Conservation (phyloP, 1,139 yeast species). For the Geotrichum phurueaensis region DNA sequence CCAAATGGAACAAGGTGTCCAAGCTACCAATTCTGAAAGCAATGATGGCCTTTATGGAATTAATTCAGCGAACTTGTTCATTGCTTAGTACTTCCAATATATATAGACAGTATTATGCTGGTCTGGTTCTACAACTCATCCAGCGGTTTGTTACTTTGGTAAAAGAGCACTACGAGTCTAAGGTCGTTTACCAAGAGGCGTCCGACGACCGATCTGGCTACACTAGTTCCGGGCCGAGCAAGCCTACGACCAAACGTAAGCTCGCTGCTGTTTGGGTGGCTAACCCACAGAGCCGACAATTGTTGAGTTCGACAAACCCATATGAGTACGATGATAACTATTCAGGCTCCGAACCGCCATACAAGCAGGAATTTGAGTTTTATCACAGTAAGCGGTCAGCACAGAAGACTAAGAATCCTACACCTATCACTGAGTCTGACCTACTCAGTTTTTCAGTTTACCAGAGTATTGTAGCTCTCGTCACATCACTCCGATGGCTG, state of each 20-base stretch:
- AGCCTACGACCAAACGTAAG: constrained; percentile 13
- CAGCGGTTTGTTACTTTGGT: constrained; percentile 23
- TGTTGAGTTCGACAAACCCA: constrained; percentile 8
- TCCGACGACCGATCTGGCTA: constrained; percentile 6
- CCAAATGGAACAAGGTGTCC: constrained; percentile 31
- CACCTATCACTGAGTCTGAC: constrained; percentile 12
- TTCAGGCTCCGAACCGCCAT: constrained; percentile 6
- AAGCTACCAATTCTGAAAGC: constrained; percentile 33
- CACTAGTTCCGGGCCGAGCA: constrained; percentile 2
- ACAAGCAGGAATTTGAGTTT: constrained; percentile 15
- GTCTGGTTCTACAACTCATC: constrained; percentile 29
- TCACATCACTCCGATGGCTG: constrained; percentile 17
- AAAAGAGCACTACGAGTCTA: constrained; percentile 18
- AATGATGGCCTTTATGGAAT: constrained; percentile 27
- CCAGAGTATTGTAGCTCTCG: constrained; percentile 14
- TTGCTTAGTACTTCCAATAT: constrained; percentile 34
- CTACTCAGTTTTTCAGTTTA: constrained; percentile 11
- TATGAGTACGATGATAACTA: constrained; percentile 16
- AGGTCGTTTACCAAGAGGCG: constrained; percentile 14
- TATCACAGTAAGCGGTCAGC: constrained; percentile 13
- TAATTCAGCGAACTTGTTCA: constrained; percentile 30
- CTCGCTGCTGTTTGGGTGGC: constrained; percentile 18
- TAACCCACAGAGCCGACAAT: constrained; percentile 3
- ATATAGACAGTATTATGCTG: constrained; percentile 35
- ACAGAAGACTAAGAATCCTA: constrained; percentile 11